Evolutionary conservation across 1,139 yeast species (phyloP).

Genomic region (Geotrichum fermentans): DNA sequence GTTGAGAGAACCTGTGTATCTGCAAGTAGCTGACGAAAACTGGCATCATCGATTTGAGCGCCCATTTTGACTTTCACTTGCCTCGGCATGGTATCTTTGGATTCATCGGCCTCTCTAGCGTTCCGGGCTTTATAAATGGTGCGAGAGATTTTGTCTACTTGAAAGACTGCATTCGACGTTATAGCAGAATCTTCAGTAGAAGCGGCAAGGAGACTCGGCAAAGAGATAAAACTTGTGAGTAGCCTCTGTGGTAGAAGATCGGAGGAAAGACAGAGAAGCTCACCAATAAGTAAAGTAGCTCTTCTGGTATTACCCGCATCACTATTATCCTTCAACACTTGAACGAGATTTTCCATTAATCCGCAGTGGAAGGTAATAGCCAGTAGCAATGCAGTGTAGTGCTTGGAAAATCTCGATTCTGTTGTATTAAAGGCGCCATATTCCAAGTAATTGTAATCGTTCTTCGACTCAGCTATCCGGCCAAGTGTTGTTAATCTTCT

Average conservation of each 20-base stretch:
- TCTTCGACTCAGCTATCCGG: slow-evolving; percentile 21
- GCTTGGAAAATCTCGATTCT: slow-evolving; percentile 39
- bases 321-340: slow-evolving; percentile 46
- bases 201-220: slow-evolving; percentile 34
- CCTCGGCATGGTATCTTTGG: slow-evolving; percentile 35
- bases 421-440: slow-evolving; percentile 7
- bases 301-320: slow-evolving; percentile 50
- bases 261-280: slow-evolving; percentile 53
- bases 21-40: slow-evolving; percentile 59
- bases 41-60: slow-evolving; percentile 60
- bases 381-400: slow-evolving; percentile 58
- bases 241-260: slow-evolving; percentile 47
- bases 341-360: slow-evolving; percentile 48
- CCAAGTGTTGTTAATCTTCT: slow-evolving; percentile 34
- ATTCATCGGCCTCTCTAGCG: slow-evolving; percentile 1
- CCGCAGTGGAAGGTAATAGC: slow-evolving; percentile 53
- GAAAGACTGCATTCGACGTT: slow-evolving; percentile 38
- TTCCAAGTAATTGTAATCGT: slow-evolving; percentile 14
- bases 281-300: slow-evolving; percentile 60
- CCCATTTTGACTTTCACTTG: slow-evolving; percentile 46
- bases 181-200: slow-evolving; percentile 20
- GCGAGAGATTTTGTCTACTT: slow-evolving; percentile 46
- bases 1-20: slow-evolving; percentile 71
- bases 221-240: slow-evolving; percentile 30
- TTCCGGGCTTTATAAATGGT: slow-evolving; percentile 29